Base-by-base conservation (phyloP, 1,139 yeast genomes). In the Magnusiomyces paraingens region DNA sequence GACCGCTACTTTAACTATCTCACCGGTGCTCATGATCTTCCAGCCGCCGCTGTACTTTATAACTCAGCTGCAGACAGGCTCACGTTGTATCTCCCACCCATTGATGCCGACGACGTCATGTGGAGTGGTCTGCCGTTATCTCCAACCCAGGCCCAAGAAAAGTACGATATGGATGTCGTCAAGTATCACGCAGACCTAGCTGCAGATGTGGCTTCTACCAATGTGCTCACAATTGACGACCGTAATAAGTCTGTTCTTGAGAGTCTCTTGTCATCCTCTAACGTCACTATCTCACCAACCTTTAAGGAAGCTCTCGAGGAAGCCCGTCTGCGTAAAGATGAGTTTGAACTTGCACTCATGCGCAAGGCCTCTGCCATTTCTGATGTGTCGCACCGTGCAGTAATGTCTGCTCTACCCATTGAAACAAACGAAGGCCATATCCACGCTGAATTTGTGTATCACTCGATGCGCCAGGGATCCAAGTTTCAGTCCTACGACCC, bases 381-480 rank as follows among this genome's bases (percentile, higher is more conserved):
- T 20, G 97, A 90, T 66, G 85, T 84, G 58, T 85, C 95, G 52
- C 99, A 93, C 69, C 69, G 79, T 40, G 95, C 96, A 0, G 96
- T 89, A 47, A 90, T 93, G 97, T 83, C 90, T 22, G 95, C 97
- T 1, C 67, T 86, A 47, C 95, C 96, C 8, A 88, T 90, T 57
- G 96, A 89, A 69, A 77, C 80, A 39, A 85, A 85, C 59, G 99
- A 93, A 70, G 83, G 91, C 15, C 98, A 93, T 66, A 81, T 93
- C 52, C 97, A 93, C 66, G 98, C 98, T 1, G 98, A 91, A 67
- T 93, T 93, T 68, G 79, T 86, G 58, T 93, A 93, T 69, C 98
- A 93, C 70, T 88, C 96, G 2, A 79, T 88, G 61, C 83, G 98
- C 64, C 97, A 91, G 70, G 98, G 98, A 2, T 84, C 96, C 22